Base-by-base conservation (phyloP, 106 monocot species). In the Dendrobium chrysotoxum region DNA sequence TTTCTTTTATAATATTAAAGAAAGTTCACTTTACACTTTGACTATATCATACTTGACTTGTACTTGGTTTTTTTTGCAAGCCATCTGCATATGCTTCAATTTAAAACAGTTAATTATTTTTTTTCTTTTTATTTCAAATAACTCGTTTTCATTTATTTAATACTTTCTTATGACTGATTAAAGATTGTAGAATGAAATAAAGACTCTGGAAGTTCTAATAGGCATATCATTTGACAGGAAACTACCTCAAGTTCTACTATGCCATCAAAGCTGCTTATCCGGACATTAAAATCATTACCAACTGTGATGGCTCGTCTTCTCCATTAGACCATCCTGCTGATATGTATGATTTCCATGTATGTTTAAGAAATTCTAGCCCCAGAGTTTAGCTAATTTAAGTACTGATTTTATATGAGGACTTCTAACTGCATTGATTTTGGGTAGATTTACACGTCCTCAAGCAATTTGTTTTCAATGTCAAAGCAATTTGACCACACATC, bases 341-440 rank as follows among this genome's bases (percentile, higher is more conserved):
- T 86, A 58, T 99, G 5, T 99, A 95, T 86, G 99, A 99, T 82
- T 84, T 84, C 84, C 99, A 99, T 91, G 99, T 99, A 88, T 85
- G 88, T 35, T 41, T 15, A 26, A 41, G 53, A 5, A 70, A 76
- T 53, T 82, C 15, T 74, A 12, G 6, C 0, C 2, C 21, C 17
- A 38, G 15, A 10, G 66, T 28, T 64, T 65, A 30, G 16, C 7
- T 13, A 42, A 28, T 66, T 26, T 41, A 11, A 16, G n/a, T 31
- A 6, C 8, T 12, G 42, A 13, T 39, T 55, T 20, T 41, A 57
- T 65, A 18, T 50, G 2, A 23, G 4, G 1, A 25, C 31, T 0
- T 44, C 40, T 76, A 23, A 73, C 18, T 18, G 15, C 40, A 44
- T 16, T 28, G 28, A 68, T 85, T 73, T 76, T 80, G 17, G 13